Evolutionary conservation across 305 asterid species (phyloP).

Genomic region (Solanum hybrid): DNA sequence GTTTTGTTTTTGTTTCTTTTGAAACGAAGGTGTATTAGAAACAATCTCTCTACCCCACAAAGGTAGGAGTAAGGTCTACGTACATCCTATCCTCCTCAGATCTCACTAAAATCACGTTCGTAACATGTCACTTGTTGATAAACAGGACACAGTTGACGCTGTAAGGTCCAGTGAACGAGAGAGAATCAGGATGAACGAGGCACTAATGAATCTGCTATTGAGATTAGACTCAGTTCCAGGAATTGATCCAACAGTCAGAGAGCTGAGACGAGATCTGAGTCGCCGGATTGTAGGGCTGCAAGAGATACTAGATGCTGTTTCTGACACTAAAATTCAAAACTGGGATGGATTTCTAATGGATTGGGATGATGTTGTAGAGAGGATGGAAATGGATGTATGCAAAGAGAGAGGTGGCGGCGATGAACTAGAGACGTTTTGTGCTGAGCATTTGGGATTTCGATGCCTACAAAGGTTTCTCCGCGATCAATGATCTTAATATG

Average conservation of each 20-base stretch:
- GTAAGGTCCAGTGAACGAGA: conserved; percentile 61
- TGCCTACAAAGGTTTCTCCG: conserved; percentile 90
- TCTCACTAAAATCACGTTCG: background rate
- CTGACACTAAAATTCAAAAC: conserved; percentile 49
- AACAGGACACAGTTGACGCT: conserved; percentile 93
- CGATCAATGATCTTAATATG: conserved; percentile 35
- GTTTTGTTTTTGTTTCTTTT: background rate
- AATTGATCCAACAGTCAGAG: conserved; percentile 67
- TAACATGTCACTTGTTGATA: conserved; percentile 2
- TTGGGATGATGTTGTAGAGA: conserved; percentile 72
- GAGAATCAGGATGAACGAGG: conserved; percentile 73
- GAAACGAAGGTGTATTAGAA: background rate
- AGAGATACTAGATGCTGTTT: conserved; percentile 79
- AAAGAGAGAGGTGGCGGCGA: conserved; percentile 52
- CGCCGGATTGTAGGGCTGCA: conserved; percentile 88
- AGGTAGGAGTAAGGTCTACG: background rate
- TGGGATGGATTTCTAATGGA: conserved; percentile 77
- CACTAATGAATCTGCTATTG: conserved; percentile 59
- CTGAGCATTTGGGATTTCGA: conserved; percentile 78
- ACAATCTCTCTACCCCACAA: background rate
- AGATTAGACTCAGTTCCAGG: conserved; percentile 89
- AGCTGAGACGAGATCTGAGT: conserved; percentile 75
- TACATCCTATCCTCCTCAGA: background rate
- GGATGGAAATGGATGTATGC: conserved; percentile 63
- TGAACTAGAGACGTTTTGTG: conserved; percentile 84